phyloP scores from a whole-genome alignment of 345 rosid species.

The Arabis hirsuta region DNA sequence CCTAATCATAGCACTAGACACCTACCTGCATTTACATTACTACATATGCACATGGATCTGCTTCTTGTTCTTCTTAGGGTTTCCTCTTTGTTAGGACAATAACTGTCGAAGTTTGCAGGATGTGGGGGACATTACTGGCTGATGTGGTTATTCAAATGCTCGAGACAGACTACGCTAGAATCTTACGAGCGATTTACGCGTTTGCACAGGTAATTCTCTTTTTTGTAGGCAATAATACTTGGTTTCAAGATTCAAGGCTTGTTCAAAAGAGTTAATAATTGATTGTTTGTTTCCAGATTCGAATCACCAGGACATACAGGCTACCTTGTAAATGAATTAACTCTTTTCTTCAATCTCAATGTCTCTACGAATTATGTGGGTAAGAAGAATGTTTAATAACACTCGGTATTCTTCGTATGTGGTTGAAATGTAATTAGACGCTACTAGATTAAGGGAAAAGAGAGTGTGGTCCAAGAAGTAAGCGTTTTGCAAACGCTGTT shows the following conservation, averaged over 20 bases:
- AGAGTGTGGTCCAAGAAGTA: background rate
- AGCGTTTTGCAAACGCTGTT: conserved; percentile 22
- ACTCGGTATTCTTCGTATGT: conserved; percentile 8
- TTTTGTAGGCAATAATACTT: conserved; percentile 1
- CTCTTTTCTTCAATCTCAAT: conserved; percentile 7
- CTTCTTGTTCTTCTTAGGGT: background rate
- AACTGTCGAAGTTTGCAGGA: conserved; percentile 49
- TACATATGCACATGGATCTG: conserved; percentile 2
- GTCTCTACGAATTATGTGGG: conserved; percentile 25
- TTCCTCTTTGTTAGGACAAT: background rate
- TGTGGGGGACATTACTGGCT: conserved; percentile 96
- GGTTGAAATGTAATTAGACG: conserved; percentile 24
- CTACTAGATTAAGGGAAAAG: background rate
- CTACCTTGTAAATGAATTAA: conserved; percentile 48
- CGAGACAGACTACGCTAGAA: conserved; percentile 95
- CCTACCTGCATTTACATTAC: conserved; percentile 1
- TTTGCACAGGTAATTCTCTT: conserved; percentile 75
- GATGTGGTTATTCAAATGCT: conserved; percentile 98
- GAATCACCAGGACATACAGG: conserved; percentile 73
- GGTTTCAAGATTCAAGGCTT: background rate
- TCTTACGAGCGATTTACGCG: conserved; percentile 87
- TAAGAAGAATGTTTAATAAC: conserved; percentile 8
- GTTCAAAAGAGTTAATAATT: background rate
- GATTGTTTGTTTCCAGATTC: conserved; percentile 57
- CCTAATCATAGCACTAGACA: background rate